Evolutionary conservation across 139 green algal species (phyloP).

Genomic region (Chlorella vulgaris): DNA sequence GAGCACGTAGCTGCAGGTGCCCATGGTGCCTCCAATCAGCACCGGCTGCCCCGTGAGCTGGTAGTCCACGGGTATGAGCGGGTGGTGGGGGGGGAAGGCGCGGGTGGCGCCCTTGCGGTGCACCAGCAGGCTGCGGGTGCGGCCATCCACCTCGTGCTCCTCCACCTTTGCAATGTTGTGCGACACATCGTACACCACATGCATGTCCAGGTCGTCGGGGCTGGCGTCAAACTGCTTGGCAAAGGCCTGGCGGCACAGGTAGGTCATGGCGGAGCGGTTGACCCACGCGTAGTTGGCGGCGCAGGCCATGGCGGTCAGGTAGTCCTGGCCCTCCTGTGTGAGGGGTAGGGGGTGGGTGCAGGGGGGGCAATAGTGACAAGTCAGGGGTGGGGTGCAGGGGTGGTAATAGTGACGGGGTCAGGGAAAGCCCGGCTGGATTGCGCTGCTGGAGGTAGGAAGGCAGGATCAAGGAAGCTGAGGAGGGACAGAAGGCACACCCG

Average conservation of each 20-base stretch:
- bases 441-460: too few relatives aligned
- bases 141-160: slow-evolving; percentile 84
- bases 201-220: slow-evolving; percentile 91
- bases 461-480: too few relatives aligned
- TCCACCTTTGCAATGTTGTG: slow-evolving; percentile 96
- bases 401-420: too few relatives aligned
- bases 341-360: background rate
- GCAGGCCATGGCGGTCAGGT: slow-evolving; percentile 88
- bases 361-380: too few relatives aligned
- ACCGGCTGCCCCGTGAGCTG: slow-evolving; percentile 89
- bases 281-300: slow-evolving; percentile 95
- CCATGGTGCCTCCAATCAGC: slow-evolving; percentile 93
- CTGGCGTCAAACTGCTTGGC: slow-evolving; percentile 79
- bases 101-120: slow-evolving; percentile 90
- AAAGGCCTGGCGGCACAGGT: slow-evolving; percentile 82
- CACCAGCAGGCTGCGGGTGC: slow-evolving; percentile 80
- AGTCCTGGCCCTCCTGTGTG: slow-evolving; percentile 78
- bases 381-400: too few relatives aligned
- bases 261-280: slow-evolving; percentile 89
- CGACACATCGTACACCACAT: slow-evolving; percentile 90
- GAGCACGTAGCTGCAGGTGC: slow-evolving; percentile 90
- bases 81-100: slow-evolving; percentile 90
- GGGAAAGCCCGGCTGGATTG: too few relatives aligned
- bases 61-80: slow-evolving; percentile 90
- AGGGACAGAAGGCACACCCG: too few relatives aligned